These are phyloP conservation scores for Aspergillus asperescens DNA, from an alignment of 495 filamentous ascomycete genomes.

Conservation along the genomic window DNA sequence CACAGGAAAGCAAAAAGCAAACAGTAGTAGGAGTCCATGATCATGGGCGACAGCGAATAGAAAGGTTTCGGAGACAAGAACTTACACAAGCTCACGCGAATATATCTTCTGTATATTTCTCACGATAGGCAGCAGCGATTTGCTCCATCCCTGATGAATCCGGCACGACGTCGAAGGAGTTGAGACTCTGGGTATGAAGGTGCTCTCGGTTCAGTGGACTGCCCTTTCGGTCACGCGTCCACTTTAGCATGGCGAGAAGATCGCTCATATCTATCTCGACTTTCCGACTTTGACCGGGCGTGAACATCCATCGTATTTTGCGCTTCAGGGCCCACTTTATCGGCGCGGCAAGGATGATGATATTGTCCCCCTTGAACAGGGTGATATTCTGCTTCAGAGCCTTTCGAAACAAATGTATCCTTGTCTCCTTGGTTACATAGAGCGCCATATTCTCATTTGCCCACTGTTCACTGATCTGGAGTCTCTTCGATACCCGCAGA, in stretches of 20 bases:
- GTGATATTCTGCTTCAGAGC: slow-evolving; percentile 14
- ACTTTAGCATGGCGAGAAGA: slow-evolving; percentile 13
- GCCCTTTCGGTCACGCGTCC: slow-evolving; percentile 6
- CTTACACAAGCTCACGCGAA: slow-evolving; percentile 7
- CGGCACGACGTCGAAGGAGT: slow-evolving; percentile 8
- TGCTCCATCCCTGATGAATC: slow-evolving; percentile 11
- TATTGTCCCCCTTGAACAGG: slow-evolving; percentile 10
- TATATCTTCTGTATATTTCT: slow-evolving; percentile 13
- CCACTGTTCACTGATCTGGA: slow-evolving; percentile 6
- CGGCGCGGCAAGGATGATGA: slow-evolving; percentile 9
- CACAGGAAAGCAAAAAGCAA: background rate
- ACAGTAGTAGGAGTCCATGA: background rate
- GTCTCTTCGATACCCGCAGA: slow-evolving; percentile 5
- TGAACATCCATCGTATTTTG: slow-evolving; percentile 13
- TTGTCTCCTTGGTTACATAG: slow-evolving; percentile 12
- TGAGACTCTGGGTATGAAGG: slow-evolving; percentile 9
- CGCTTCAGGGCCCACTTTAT: slow-evolving; percentile 14
- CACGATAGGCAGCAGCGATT: slow-evolving; percentile 11
- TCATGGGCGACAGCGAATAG: background rate
- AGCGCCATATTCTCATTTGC: slow-evolving; percentile 11
- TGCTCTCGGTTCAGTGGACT: slow-evolving; percentile 4
- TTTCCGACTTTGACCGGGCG: background rate
- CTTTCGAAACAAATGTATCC: slow-evolving; percentile 11
- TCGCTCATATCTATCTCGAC: slow-evolving; percentile 12
- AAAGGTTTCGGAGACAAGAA: background rate